phyloP scores from a whole-genome alignment of 495 filamentous ascomycete genomes.

The Neurospora sp. region DNA sequence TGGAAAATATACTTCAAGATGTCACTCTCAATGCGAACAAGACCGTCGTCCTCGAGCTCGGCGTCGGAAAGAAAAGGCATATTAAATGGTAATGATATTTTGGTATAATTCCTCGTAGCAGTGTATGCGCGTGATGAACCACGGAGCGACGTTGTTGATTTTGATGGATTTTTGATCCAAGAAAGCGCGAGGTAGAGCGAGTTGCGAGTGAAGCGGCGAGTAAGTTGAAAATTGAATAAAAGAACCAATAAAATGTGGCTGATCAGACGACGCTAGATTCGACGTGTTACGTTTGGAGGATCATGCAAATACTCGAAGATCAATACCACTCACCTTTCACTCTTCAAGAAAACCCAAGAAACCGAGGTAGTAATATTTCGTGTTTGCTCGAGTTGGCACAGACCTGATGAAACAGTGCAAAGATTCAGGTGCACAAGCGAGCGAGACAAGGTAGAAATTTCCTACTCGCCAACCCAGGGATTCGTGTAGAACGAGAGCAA shows the following conservation, averaged over 20 bases:
- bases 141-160: neutral
- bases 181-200: neutral
- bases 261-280: neutral
- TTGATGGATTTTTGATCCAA: neutral
- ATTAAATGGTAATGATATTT: neutral
- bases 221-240: neutral
- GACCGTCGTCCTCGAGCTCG: constrained; percentile 4
- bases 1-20: constrained; percentile 8
- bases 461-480: constrained; percentile 42
- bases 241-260: neutral
- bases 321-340: neutral
- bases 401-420: neutral
- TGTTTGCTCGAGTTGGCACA: neutral
- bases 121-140: neutral
- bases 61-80: constrained; percentile 2
- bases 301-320: neutral
- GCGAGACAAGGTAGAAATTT: neutral
- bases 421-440: neutral
- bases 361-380: neutral
- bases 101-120: neutral
- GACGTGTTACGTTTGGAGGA: neutral
- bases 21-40: constrained; percentile 17
- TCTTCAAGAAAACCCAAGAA: neutral
- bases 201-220: neutral
- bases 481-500: constrained; percentile 51